Base-by-base conservation (phyloP, 2,329 filamentous ascomycete species). In the Calonectria pauciramosa region DNA sequence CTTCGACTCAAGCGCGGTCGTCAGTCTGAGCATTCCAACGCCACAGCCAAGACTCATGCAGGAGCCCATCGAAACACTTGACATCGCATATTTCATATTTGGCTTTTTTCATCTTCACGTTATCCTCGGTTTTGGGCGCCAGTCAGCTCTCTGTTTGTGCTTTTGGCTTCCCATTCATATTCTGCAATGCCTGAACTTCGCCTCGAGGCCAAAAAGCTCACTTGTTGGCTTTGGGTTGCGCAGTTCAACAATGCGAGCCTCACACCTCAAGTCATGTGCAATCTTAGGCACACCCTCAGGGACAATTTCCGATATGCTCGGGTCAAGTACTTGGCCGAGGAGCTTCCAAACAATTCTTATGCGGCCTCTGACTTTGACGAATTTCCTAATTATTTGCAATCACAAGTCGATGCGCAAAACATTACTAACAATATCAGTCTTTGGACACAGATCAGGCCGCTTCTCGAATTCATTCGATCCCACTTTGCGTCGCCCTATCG, bases 401-500 rank as follows among this genome's bases (percentile, higher is more conserved):
- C 80, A 18, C 78, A 82, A 36, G 60, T 79, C 18, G 78, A 82
- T 52, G 75, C 76, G n/a, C 80, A 81, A 71, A 81, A 78, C 64
- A 79, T 83, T 68, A 75, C 84, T 85, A 75, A 85, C 79, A 65
- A 76, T 41, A 75, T 54, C 63, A 80, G 72, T 76, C 74, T 83
- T 76, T 81, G 74, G 79, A 71, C 67, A 68, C 80, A 84, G 81
- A 75, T 82, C 72, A 79, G 73, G 47, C 83, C 85, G 65, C 78
- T 85, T 77, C 82, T 87, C 73, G 80, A 81, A 70, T 82, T 86
- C 77, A 79, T 84, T 80, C 79, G 79, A 76, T 79, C 73, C 78
- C 79, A 78, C 59, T 77, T 79, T 56, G 69, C 73, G 30, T 72
- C 64, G 56, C 72, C 70, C 70, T 71, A 76, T 66, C 75, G 60